These are phyloP conservation scores for Nephelium lappaceum DNA, from an alignment of 345 rosid genomes.

Conservation along the genomic window DNA sequence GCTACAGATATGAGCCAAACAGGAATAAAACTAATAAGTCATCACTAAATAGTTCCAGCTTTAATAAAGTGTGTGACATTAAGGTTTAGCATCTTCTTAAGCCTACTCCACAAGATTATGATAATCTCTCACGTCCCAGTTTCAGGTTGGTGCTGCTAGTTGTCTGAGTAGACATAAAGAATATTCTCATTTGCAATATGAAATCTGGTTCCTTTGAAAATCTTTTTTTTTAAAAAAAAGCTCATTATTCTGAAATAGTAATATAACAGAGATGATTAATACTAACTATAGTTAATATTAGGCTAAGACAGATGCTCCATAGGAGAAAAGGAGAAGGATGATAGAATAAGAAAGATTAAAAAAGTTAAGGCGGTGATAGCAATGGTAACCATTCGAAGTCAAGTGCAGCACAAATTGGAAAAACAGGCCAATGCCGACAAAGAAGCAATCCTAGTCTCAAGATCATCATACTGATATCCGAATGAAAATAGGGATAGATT, in stretches of 20 bases:
- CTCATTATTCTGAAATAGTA: background rate
- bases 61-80: background rate
- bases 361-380: background rate
- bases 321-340: background rate
- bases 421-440: background rate
- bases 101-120: constrained; percentile 1
- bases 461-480: background rate
- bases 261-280: background rate
- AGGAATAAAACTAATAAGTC: background rate
- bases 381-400: background rate
- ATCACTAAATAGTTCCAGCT: background rate
- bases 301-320: background rate
- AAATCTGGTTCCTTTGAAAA: constrained; percentile 1
- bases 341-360: background rate
- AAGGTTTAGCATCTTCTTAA: constrained; percentile 3
- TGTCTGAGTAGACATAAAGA: constrained; percentile 4
- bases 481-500: background rate
- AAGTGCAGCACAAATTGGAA: background rate
- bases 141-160: background rate
- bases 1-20: constrained; percentile 1
- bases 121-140: background rate
- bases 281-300: background rate
- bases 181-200: background rate
- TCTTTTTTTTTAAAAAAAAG: background rate
- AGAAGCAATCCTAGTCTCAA: background rate